Percentiles rank a stretch among this genome's conserved stretches.
phyloP scores from a whole-genome alignment of 2,329 filamentous ascomycete genomes.

The Rutstroemia sp. region DNA sequence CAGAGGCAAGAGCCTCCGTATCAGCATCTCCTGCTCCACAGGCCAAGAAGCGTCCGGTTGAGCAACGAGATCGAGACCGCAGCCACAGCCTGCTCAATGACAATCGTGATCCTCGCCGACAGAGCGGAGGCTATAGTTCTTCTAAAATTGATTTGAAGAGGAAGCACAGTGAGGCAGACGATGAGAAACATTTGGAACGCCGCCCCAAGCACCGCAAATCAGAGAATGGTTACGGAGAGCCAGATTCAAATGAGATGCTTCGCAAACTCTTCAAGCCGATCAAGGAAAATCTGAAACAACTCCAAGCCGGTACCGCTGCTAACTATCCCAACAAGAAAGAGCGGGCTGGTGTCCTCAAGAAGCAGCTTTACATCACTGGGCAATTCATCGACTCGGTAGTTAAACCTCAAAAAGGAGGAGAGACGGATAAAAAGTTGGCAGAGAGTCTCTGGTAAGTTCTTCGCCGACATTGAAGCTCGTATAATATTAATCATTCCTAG shows the following conservation, averaged over 20 bases:
- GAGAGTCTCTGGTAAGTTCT: constrained; percentile 27
- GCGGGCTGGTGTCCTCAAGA: constrained; percentile 53
- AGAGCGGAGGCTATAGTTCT: constrained; percentile 16
- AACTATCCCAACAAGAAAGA: constrained; percentile 55
- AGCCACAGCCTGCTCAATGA: constrained; percentile 34
- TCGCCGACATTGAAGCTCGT: neutral
- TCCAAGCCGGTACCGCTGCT: constrained; percentile 54
- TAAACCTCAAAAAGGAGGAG: constrained; percentile 2
- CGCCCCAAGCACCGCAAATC: constrained; percentile 45
- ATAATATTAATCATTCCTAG: constrained; percentile 19
- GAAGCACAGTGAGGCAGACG: constrained; percentile 49
- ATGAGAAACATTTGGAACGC: constrained; percentile 42
- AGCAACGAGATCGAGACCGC: constrained; percentile 39
- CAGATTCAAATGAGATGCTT: constrained; percentile 10
- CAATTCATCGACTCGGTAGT: constrained; percentile 46
- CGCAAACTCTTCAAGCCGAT: constrained; percentile 45
- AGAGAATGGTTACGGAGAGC: constrained; percentile 37
- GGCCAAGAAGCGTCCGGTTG: constrained; percentile 34
- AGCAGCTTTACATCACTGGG: constrained; percentile 54
- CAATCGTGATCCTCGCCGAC: constrained; percentile 23
- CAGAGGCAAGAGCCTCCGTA: constrained; percentile 49
- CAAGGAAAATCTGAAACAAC: constrained; percentile 49
- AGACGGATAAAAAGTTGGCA: constrained; percentile 22
- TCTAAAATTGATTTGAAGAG: constrained; percentile 45
- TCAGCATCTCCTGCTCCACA: constrained; percentile 66